Evolutionary conservation across 305 asterid species (phyloP).

Genomic region (Fraxinus latifolia): DNA sequence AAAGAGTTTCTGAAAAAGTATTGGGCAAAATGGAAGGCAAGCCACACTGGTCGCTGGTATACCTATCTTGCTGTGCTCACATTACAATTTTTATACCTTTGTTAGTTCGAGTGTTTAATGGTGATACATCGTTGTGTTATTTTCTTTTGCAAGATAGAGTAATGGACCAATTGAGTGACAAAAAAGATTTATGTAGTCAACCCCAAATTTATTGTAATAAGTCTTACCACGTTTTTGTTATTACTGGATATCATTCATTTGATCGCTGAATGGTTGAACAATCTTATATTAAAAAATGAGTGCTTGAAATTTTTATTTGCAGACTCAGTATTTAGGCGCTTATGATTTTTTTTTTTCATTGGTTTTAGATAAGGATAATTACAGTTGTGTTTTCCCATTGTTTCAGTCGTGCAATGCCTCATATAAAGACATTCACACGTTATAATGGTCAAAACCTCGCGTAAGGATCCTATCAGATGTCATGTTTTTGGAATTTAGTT

Average conservation of each 20-base stretch:
- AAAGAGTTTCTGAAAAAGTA: constrained; percentile 82
- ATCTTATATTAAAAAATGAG: not conserved
- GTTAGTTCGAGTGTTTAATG: not conserved
- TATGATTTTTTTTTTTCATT: not conserved
- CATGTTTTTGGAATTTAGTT: not conserved
- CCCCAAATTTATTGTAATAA: not conserved
- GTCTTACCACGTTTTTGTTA: not conserved
- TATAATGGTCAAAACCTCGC: constrained; percentile 88
- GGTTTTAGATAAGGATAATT: constrained; percentile 20
- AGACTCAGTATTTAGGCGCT: not conserved
- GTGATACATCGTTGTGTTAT: not conserved
- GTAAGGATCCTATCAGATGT: constrained; percentile 45
- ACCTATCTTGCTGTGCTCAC: not conserved
- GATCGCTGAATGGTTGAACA: not conserved
- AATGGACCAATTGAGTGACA: not conserved
- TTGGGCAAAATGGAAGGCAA: constrained; percentile 94
- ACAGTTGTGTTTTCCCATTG: constrained; percentile 23
- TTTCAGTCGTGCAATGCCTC: constrained; percentile 86
- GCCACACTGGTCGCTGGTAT: constrained; percentile 92
- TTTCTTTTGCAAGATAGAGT: constrained; percentile 5
- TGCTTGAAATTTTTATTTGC: not conserved
- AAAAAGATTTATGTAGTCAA: not conserved
- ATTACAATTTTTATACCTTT: not conserved
- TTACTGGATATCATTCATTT: not conserved
- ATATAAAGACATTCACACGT: constrained; percentile 80